These are phyloP conservation scores for Quercus lobata DNA, from an alignment of 331 rosid genomes.

Conservation along the genomic window DNA sequence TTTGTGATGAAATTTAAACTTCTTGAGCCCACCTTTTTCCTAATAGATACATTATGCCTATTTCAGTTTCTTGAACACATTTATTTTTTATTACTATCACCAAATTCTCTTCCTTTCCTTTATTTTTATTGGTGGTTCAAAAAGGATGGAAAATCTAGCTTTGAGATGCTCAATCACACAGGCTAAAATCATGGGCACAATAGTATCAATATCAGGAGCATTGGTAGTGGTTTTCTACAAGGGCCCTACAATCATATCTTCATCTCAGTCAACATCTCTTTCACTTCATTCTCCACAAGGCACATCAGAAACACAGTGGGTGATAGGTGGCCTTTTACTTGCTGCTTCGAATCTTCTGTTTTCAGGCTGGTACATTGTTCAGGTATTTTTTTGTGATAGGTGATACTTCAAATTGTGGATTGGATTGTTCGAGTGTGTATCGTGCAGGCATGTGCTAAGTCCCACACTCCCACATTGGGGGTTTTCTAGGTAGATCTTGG, in stretches of 20 bases:
- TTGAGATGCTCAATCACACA: slow-evolving; percentile 24
- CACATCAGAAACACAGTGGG: slow-evolving; percentile 24
- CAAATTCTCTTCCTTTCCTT: background rate
- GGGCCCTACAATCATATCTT: slow-evolving; percentile 25
- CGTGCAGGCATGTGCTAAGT: too few relatives aligned
- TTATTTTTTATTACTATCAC: background rate
- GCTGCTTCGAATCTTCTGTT: slow-evolving; percentile 15
- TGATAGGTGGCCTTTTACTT: slow-evolving; percentile 36
- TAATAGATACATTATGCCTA: too few relatives aligned
- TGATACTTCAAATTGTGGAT: too few relatives aligned
- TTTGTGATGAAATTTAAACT: too few relatives aligned
- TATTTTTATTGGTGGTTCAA: background rate
- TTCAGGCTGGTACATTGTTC: slow-evolving; percentile 41
- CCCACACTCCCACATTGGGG: too few relatives aligned
- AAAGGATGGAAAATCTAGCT: slow-evolving; percentile 40
- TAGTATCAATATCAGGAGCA: slow-evolving; percentile 39
- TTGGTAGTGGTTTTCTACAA: slow-evolving; percentile 32
- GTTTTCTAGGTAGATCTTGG: too few relatives aligned
- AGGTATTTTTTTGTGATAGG: slow-evolving; percentile 19
- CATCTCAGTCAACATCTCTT: slow-evolving; percentile 3
- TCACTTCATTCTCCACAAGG: slow-evolving; percentile 1
- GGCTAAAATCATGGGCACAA: slow-evolving; percentile 32
- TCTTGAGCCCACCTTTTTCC: too few relatives aligned
- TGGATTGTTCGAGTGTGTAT: too few relatives aligned
- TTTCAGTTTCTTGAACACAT: background rate